Conservation (phyloP, 129 eudicot genomes). For the Calendula officinalis region DNA sequence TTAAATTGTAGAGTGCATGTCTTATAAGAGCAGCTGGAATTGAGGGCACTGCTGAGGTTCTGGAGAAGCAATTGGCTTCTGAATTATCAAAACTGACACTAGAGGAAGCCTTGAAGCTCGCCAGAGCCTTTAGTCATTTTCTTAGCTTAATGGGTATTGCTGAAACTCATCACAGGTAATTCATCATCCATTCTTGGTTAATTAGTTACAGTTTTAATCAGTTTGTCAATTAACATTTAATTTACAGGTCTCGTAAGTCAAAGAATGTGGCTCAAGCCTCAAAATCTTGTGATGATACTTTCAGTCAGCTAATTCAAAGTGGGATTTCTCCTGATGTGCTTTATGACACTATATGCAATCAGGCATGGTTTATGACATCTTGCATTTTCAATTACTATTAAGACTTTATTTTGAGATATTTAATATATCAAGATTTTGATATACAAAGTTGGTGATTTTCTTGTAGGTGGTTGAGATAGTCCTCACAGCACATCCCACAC, state of each 20-base stretch:
- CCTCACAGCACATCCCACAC: slow-evolving; percentile 99
- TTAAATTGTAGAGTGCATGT: slow-evolving; percentile 77
- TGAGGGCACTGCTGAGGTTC: slow-evolving; percentile 76
- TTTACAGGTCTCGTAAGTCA: slow-evolving; percentile 65
- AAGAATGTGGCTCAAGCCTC: slow-evolving; percentile 53
- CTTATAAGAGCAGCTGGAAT: slow-evolving; percentile 76
- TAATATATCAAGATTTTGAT: not conserved
- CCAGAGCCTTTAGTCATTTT: slow-evolving; percentile 86
- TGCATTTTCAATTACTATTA: not conserved
- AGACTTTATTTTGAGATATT: not conserved
- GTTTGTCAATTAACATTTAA: slow-evolving; percentile 8
- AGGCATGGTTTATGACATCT: slow-evolving; percentile 42
- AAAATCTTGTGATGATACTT: slow-evolving; percentile 93
- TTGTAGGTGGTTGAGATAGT: slow-evolving; percentile 89
- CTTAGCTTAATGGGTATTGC: slow-evolving; percentile 86
- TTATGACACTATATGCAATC: slow-evolving; percentile 78
- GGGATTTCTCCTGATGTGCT: slow-evolving; percentile 88
- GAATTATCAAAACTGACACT: slow-evolving; percentile 79
- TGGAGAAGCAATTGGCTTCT: slow-evolving; percentile 77
- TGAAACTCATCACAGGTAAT: slow-evolving; percentile 94
- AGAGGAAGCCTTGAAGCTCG: slow-evolving; percentile 78
- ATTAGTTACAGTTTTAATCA: not conserved
- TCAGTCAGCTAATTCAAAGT: slow-evolving; percentile 73
- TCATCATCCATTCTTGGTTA: slow-evolving; percentile 17
- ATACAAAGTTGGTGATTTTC: slow-evolving; percentile 13